Base-by-base conservation (phyloP, 2,329 filamentous ascomycete species). In the Sclerotinia borealis region DNA sequence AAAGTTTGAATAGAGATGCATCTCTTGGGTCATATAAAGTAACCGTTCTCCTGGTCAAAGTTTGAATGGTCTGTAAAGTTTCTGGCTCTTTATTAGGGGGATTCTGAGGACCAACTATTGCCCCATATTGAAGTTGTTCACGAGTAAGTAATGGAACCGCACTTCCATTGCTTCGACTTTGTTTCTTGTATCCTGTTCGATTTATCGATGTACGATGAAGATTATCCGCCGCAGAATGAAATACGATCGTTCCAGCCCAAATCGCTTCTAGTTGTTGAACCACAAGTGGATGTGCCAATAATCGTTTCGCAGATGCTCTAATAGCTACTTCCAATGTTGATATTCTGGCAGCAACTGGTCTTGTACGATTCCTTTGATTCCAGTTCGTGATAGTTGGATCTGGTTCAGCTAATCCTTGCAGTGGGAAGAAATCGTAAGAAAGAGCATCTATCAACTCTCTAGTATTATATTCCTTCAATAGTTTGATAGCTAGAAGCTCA, bases 231-330 rank as follows among this genome's bases (percentile, higher is more conserved):
- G 89, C 86, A 1, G 92, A 95, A 76, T 96, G 92, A 73, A 98
- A 97, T 68, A 95, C 92, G 68, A 98, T 95, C 22, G 90, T 93
- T 34, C 93, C 93, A 25, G 92, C 93, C 93, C 93, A 98, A 66
- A 98, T 96, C 50, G 92, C 93, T 76, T 97, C 92, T n/a, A 98
- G 81, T 73, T 97, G 93, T 75, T 96, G 92, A 10, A 97, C 89
- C 0, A 97, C 92, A 4, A 97, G 80, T 0, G 93, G 93, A 72
- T 97, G 93, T 10, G 93, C 90, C 6, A 98, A 81, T 70, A 97
- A 96, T 69, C 92, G 89, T 77, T 98, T 97, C 27, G 93, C 91
- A 67, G 93, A 93, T 25, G 93, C 92, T 69, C 92, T 87, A 71
- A 98, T 97, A 65, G 93, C 93, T 64, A 98, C 88, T 77, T 97